phyloP scores from a whole-genome alignment of 352 stramenopile species.

The Phytophthora vignae region DNA sequence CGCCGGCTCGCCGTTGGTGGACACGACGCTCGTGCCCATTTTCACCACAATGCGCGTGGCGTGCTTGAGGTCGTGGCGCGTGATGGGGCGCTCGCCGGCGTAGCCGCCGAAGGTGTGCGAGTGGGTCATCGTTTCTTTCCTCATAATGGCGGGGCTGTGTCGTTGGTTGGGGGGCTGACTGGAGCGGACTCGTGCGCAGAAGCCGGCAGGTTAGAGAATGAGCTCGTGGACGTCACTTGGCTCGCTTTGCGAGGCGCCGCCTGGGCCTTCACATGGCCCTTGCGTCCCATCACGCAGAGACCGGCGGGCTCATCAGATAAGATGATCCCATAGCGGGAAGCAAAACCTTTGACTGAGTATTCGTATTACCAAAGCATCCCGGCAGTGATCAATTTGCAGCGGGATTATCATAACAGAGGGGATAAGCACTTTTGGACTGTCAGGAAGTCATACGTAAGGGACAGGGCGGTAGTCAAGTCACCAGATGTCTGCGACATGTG shows the following conservation, averaged over 20 bases:
- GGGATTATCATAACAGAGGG: not conserved
- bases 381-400: too few species aligned
- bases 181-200: conserved; percentile 9
- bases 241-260: conserved; percentile 18
- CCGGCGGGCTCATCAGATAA: conserved; percentile 14
- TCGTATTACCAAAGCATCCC: not conserved
- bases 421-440: not conserved
- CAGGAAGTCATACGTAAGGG: conserved; percentile 11
- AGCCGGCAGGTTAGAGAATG: conserved; percentile 35
- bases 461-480: conserved; percentile 11
- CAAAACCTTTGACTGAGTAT: not conserved
- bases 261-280: too few species aligned
- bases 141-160: conserved; percentile 30
- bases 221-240: conserved; percentile 22
- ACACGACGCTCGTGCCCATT: conserved; percentile 96
- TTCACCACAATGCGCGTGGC: conserved; percentile 95
- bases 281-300: conserved; percentile 6
- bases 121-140: conserved; percentile 65
- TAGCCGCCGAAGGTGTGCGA: conserved; percentile 50
- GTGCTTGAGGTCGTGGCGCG: conserved; percentile 76
- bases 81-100: conserved; percentile 56
- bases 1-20: conserved; percentile 92
- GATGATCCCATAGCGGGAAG: conserved; percentile 6
- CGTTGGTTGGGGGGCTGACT: not conserved
- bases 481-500: conserved; percentile 30